Evolutionary conservation across 2,329 filamentous ascomycete species (phyloP).

Genomic region (Capronia americana): DNA sequence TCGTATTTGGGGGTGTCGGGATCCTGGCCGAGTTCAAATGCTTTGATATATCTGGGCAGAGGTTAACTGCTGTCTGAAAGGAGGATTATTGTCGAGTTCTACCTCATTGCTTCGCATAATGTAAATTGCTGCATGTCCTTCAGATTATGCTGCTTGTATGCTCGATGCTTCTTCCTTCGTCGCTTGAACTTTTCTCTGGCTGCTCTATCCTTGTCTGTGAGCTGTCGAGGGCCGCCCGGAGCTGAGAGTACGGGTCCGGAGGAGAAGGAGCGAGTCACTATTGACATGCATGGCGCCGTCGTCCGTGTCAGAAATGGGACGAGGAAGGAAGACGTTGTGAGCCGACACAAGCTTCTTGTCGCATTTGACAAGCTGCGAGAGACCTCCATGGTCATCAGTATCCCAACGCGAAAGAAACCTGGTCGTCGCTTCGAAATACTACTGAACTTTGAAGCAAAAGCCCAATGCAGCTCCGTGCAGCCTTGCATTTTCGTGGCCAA

Average conservation of each 20-base stretch:
- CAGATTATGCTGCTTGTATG: slow-evolving; percentile 69
- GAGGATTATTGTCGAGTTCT: slow-evolving; percentile 26
- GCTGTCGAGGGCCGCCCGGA: slow-evolving; percentile 40
- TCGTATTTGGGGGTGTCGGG: slow-evolving; percentile 84
- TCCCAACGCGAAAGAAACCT: neutral
- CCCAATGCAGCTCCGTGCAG: slow-evolving; percentile 3
- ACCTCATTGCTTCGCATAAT: slow-evolving; percentile 90
- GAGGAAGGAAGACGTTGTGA: slow-evolving; percentile 34
- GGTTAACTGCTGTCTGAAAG: slow-evolving; percentile 15
- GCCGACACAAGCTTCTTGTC: slow-evolving; percentile 26
- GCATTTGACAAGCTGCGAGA: slow-evolving; percentile 27
- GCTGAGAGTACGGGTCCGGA: slow-evolving; percentile 44
- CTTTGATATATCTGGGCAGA: slow-evolving; percentile 77
- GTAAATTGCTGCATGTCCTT: slow-evolving; percentile 74
- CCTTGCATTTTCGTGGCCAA: neutral
- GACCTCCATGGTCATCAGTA: slow-evolving; percentile 24
- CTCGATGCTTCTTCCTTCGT: slow-evolving; percentile 68
- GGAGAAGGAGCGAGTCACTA: slow-evolving; percentile 33
- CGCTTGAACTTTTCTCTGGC: slow-evolving; percentile 67
- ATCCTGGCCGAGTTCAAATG: slow-evolving; percentile 84
- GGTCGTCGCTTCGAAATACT: neutral
- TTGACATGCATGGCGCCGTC: slow-evolving; percentile 10
- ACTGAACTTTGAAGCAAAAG: neutral
- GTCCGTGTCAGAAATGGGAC: slow-evolving; percentile 25
- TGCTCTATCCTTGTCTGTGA: slow-evolving; percentile 48